Evolutionary conservation across 352 stramenopile genomes (phyloP), one percentile per base, ranked within the genome.

Genomic region (Globisporangium sylvaticum): DNA sequence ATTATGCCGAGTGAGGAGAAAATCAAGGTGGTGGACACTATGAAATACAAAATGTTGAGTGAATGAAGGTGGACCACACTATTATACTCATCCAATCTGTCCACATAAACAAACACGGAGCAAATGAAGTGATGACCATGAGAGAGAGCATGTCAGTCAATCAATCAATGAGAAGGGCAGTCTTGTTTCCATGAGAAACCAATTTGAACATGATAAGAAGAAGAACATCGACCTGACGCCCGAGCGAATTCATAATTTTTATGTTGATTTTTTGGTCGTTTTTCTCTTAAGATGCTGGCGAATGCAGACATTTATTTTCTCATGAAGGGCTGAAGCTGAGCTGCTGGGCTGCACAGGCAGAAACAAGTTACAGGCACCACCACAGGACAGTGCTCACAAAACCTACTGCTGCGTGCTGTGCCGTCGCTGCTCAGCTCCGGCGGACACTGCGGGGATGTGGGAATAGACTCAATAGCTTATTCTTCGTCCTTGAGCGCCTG

Each of bases 401-500:
- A 50, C 18, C 18, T 50, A 18, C 42, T 22, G 42, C 18, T 50
- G 42, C 7, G 22, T 50, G 42, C 18, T 24, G 15, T 24, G 15
- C 15, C 18, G 6, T 50, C 42, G 5, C 42, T 12, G 42, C 42
- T 50, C 18, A 18, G 8, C 42, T 50, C 42, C 15, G 4, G 39
- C 20, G 42, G 15, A 50, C 42, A 24, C 42, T 50, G 42, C 6
- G 18, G 42, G 42, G 18, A 24, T 50, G 12, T 50, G 5, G 42
- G 24, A 59, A 48, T 46, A 48, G 58, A 44, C 9, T 24, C 37
- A 27, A 25, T 29, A 48, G 27, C 48, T 56, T 68, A 61, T 67
- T 72, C 54, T 14, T 72, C 66, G 53, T 67, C 61, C 59, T 90
- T 78, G 46, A 94, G 76, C 18, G 80, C 83, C 75, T 91, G 71